Evolutionary conservation across 139 green algal species (phyloP), one percentile per base, ranked within the genome.

Genomic region (Picocystis salinarum): DNA sequence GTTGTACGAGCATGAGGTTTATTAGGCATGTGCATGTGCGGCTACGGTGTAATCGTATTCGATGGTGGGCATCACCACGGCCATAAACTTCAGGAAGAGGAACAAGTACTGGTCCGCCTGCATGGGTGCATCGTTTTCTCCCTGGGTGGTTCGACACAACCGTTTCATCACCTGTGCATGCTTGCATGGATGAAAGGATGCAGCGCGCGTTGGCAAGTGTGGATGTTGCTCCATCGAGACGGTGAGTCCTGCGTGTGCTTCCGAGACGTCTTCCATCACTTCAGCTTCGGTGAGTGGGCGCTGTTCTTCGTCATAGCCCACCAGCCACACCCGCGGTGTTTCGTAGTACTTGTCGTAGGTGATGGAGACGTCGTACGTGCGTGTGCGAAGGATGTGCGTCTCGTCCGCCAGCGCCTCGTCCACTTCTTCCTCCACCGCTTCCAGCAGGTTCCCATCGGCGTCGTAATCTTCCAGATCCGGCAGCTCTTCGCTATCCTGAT

Each of bases 21-120:
- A n/a, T n/a, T n/a, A n/a, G n/a, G n/a, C n/a, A n/a, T n/a, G n/a
- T n/a, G n/a, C n/a, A n/a, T n/a, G n/a, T n/a, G n/a, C n/a, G n/a
- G n/a, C n/a, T n/a, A n/a, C n/a, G 1, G 76, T 87, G 62, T 81
- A 87, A 50, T 87, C 76, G 34, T 88, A 91, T 64, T 92, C 70
- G 17, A 93, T 92, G 3, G 81, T 93, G 20, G 82, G 82, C 13
- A 93, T 66, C n/a, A 93, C 75, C 5, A 71, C 80, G 3, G 78
- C 69, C 22, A 93, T 93, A 56, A 93, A 93, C 64, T 93, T 93
- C 5, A 93, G 67, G 61, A 93, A 93, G 5, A 92, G 58, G 7
- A 93, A 51, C 44, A 92, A 54, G 56, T 93, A 93, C 45, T 76
- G 84, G 67, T 24, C 10, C 9, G 42, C 9, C 42, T 49, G 42